A percentile compares a stretch with the other conserved stretches of the same genome.
Evolutionary conservation across 352 stramenopile genomes (phyloP).

Genomic region (Phytophthora niederhauseri): DNA sequence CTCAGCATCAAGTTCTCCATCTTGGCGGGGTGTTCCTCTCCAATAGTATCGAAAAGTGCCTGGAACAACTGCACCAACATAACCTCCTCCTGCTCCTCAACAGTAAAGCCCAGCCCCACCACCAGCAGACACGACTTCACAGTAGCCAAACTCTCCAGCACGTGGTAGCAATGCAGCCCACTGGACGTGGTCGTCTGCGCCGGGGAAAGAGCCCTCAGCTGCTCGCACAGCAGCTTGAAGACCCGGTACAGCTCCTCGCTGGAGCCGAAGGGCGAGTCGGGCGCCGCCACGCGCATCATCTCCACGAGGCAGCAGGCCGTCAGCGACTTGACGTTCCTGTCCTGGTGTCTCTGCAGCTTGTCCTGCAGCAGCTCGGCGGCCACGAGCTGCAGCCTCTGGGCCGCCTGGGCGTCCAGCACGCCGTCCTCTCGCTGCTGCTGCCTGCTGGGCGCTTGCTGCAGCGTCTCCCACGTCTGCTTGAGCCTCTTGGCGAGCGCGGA

Average conservation of each 20-base stretch:
- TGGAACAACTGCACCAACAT: constrained; percentile 80
- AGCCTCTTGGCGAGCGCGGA: constrained; percentile 55
- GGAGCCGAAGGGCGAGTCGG: constrained; percentile 70
- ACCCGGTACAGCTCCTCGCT: constrained; percentile 68
- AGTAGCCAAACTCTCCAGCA: constrained; percentile 74
- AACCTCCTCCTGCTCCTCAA: constrained; percentile 43
- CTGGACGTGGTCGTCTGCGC: constrained; percentile 38
- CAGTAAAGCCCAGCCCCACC: constrained; percentile 55
- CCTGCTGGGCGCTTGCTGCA: constrained; percentile 48
- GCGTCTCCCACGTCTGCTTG: constrained; percentile 51
- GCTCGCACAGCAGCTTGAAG: constrained; percentile 73
- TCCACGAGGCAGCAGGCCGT: constrained; percentile 80
- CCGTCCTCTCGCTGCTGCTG: constrained; percentile 53
- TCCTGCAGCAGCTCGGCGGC: constrained; percentile 64
- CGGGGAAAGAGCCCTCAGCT: constrained; percentile 49
- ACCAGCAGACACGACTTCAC: constrained; percentile 65
- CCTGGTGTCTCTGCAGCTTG: constrained; percentile 49
- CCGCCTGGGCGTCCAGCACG: constrained; percentile 20
- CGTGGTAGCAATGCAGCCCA: constrained; percentile 48
- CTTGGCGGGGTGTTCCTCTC: constrained; percentile 62
- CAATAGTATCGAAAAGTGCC: constrained; percentile 70
- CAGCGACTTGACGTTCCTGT: constrained; percentile 63
- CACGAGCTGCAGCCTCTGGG: constrained; percentile 49
- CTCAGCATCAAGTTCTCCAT: constrained; percentile 80
- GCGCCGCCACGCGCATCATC: constrained; percentile 64